A percentile compares a stretch with the other conserved stretches of the same genome.
Conservation (phyloP, 1,139 yeast genomes). For the Debaryomycetaceae sp. region DNA sequence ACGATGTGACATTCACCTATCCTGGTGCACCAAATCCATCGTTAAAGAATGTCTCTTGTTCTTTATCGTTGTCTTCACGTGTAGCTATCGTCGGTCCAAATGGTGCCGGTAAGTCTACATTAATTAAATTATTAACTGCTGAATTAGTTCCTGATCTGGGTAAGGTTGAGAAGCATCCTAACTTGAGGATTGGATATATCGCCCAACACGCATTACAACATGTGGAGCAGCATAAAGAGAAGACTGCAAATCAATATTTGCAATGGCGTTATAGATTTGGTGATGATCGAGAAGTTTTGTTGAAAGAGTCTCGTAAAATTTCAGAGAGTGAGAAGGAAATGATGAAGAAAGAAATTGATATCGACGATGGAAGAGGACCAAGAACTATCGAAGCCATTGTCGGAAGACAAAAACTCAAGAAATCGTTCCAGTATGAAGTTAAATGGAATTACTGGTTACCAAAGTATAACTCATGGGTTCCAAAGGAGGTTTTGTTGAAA, state of each 20-base stretch:
- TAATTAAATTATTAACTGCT: slow-evolving; percentile 88
- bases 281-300: slow-evolving; percentile 93
- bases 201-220: slow-evolving; percentile 98
- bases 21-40: slow-evolving; percentile 91
- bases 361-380: slow-evolving; percentile 86
- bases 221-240: slow-evolving; percentile 94
- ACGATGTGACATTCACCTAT: slow-evolving; percentile 80
- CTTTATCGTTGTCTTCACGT: slow-evolving; percentile 87
- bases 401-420: slow-evolving; percentile 95
- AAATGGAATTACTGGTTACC: slow-evolving; percentile 95
- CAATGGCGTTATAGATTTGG: slow-evolving; percentile 99
- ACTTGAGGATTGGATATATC: slow-evolving; percentile 95
- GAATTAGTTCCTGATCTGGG: slow-evolving; percentile 86
- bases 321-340: slow-evolving; percentile 78
- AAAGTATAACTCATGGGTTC: slow-evolving; percentile 89
- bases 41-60: slow-evolving; percentile 73
- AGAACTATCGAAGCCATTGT: slow-evolving; percentile 90
- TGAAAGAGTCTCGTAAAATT: slow-evolving; percentile 89
- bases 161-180: slow-evolving; percentile 95
- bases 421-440: slow-evolving; percentile 93
- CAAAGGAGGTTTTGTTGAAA: slow-evolving; percentile 74
- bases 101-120: slow-evolving; percentile 98
- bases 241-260: slow-evolving; percentile 94
- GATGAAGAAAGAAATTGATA: slow-evolving; percentile 75
- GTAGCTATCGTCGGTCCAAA: slow-evolving; percentile 97